A percentile compares a stretch with the other conserved stretches of the same genome.
Conservation (phyloP, 176 grass and related monocot species). For the Tillandsia fasciculata region DNA sequence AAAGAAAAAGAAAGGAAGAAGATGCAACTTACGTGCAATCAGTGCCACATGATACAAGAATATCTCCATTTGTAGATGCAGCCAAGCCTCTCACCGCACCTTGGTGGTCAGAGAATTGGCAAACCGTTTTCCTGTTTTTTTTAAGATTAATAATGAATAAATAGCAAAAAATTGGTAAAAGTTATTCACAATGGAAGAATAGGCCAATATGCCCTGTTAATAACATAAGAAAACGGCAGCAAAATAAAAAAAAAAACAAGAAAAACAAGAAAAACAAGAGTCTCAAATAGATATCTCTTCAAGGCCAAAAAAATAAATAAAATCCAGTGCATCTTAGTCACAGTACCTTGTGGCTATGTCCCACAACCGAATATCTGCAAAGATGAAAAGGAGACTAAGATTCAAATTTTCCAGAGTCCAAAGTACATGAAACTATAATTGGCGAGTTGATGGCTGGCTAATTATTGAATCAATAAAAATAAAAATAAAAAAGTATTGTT, state of each 20-base stretch:
- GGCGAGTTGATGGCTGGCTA: background rate
- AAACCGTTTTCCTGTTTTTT: constrained; percentile 70
- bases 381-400: constrained; percentile 17
- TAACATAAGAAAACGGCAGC: background rate
- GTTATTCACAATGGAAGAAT: background rate
- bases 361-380: constrained; percentile 85
- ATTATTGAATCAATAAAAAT: background rate
- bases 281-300: background rate
- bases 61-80: constrained; percentile 78
- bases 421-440: background rate
- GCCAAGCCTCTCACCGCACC: constrained; percentile 68
- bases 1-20: background rate
- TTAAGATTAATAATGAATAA: constrained; percentile 10
- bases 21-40: constrained; percentile 73
- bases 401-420: constrained; percentile 10
- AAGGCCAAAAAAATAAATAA: background rate
- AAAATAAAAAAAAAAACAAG: background rate
- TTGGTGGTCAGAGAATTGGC: constrained; percentile 86
- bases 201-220: background rate
- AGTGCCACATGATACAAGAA: constrained; percentile 84
- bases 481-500: background rate
- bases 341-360: constrained; percentile 80
- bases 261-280: background rate
- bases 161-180: background rate
- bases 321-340: background rate